A percentile compares a stretch with the other conserved stretches of the same genome.
These are phyloP conservation scores for Echria macrotheca DNA, from an alignment of 495 filamentous ascomycete species.

Conservation along the genomic window DNA sequence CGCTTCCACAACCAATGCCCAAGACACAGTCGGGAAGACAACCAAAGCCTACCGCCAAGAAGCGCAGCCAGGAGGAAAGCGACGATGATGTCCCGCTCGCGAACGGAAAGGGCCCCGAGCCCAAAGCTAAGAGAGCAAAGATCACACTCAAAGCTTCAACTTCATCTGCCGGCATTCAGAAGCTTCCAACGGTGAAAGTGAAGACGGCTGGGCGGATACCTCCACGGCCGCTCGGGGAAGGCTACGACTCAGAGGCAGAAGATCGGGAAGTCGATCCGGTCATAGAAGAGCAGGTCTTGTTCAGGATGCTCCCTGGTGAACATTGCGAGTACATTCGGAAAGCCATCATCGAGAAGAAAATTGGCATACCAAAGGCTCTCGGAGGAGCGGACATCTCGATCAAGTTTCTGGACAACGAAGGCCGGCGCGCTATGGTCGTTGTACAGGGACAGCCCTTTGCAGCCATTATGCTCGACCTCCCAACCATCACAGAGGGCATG, in stretches of 20 bases:
- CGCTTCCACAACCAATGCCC: conserved; percentile 9
- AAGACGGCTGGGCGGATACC: conserved; percentile 49
- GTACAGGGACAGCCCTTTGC: conserved; percentile 70
- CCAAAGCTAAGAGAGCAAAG: conserved; percentile 38
- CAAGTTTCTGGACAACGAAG: conserved; percentile 70
- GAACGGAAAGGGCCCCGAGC: conserved; percentile 20
- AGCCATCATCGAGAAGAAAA: conserved; percentile 62
- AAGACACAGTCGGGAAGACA: conserved; percentile 47
- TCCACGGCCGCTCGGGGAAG: conserved; percentile 67
- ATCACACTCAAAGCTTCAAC: conserved; percentile 27
- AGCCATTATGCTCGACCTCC: conserved; percentile 78
- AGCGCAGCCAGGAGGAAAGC: conserved; percentile 33
- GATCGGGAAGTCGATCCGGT: conserved; percentile 81
- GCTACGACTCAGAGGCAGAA: conserved; percentile 95
- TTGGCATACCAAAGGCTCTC: conserved; percentile 57
- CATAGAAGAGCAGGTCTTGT: conserved; percentile 80
- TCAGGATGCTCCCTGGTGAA: conserved; percentile 79
- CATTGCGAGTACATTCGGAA: conserved; percentile 77
- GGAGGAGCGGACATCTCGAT: conserved; percentile 68
- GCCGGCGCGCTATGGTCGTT: conserved; percentile 64
- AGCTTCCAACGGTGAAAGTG: conserved; percentile 34
- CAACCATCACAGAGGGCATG: conserved; percentile 88
- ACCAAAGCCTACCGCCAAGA: conserved; percentile 45
- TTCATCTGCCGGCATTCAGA: conserved; percentile 13
- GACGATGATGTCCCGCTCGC: conserved; percentile 39